Percentiles rank a stretch among this genome's conserved stretches.
These are phyloP conservation scores for Plectosphaerella cucumerina DNA, from an alignment of 2,329 filamentous ascomycete species.

Conservation along the genomic window DNA sequence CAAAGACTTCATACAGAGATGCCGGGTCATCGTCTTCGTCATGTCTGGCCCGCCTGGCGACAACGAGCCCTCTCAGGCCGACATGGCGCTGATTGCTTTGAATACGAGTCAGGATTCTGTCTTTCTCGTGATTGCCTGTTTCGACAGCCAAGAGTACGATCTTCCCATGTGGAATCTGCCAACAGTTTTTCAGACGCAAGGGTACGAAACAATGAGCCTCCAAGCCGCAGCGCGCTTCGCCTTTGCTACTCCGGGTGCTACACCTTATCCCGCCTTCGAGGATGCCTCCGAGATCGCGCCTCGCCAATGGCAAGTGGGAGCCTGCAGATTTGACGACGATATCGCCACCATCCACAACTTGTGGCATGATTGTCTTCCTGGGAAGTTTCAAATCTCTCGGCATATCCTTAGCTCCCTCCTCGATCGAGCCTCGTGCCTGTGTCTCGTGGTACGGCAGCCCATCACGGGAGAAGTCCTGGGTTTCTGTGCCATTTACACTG, in stretches of 20 bases:
- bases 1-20: constrained; percentile 56
- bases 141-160: constrained; percentile 33
- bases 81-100: constrained; percentile 41
- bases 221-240: constrained; percentile 47
- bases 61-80: constrained; percentile 47
- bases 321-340: constrained; percentile 35
- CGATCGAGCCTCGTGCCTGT: constrained; percentile 50
- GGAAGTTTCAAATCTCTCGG: constrained; percentile 40
- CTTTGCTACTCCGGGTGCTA: constrained; percentile 23
- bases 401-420: constrained; percentile 41
- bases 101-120: constrained; percentile 43
- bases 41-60: constrained; percentile 43
- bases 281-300: neutral
- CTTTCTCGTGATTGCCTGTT: constrained; percentile 50
- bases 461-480: constrained; percentile 40
- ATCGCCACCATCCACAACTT: constrained; percentile 36
- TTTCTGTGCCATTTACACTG: constrained; percentile 58
- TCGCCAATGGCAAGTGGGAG: constrained; percentile 36
- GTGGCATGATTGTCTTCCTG: constrained; percentile 41
- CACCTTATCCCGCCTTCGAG: too few relatives aligned
- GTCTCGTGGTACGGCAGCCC: constrained; percentile 51
- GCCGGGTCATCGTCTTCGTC: constrained; percentile 58
- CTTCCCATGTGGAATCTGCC: constrained; percentile 38
- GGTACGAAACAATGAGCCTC: constrained; percentile 43
- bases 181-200: constrained; percentile 46